Evolutionary conservation across 768 basidiomycete species (phyloP), one percentile per base, ranked within the genome.

Genomic region (Gyrodon lividus): DNA sequence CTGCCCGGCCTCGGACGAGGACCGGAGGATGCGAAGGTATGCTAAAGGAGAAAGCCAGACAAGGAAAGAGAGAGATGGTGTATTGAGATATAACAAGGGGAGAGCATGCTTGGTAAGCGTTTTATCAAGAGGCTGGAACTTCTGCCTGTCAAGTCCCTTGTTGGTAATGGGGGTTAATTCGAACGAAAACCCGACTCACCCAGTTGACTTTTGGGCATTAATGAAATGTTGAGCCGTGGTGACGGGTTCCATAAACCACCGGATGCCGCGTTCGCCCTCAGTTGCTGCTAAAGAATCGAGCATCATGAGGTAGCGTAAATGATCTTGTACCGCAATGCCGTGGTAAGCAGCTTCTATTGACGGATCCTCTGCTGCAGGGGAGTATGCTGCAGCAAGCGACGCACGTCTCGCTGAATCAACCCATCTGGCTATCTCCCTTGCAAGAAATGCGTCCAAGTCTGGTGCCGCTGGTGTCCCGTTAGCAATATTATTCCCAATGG

Each of bases 21-120:
- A 59, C n/a, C 74, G 79, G 19, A 82, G 69, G 28, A 90, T 73
- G 26, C 78, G 73, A 28, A 92, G 76, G 60, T 92, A 92, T 7
- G 82, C 76, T 2, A 75, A 67, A 0, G 90, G 86, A 0, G 91
- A 87, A 33, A 87, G 57, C 63, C 88, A 78, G 24, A 82, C 76
- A 8, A 92, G 73, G 64, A 92, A 90, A 8, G 86, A 86, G 45
- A 90, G 69, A 0, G 82, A 84, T 6, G 88, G 86, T 1, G 78
- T 76, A 13, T 72, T 71, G 3, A 91, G 77, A 62, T 87, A 92
- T 4, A 86, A 82, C n/a, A 92, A 68, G 6, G 88, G 87, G 30
- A 92, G 71, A 0, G 80, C 73, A 64, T 87, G 49, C 42, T 55
- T 66, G 37, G 55, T 50, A 37, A 92, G 75, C 64, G 82, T 81